Evolutionary conservation across 192 early-diverging fungal genomes (phyloP).

Genomic region (Spizellomyces punctatus): DNA sequence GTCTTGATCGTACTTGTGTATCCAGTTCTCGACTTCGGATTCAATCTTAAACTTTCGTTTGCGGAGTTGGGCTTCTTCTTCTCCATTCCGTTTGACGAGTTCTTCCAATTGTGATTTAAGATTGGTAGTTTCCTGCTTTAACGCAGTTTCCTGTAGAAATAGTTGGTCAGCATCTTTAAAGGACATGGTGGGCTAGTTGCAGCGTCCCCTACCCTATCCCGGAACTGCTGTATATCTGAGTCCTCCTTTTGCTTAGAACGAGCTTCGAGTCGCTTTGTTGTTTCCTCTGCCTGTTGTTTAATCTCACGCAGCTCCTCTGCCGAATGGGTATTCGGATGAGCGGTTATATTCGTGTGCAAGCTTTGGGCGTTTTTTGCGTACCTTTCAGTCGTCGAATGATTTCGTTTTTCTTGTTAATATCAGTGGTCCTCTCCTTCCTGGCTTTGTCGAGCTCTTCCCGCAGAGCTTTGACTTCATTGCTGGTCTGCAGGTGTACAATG

Average conservation of each 20-base stretch:
- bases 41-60: conserved; percentile 66
- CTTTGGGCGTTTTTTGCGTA: conserved; percentile 6
- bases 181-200: not conserved
- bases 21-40: conserved; percentile 67
- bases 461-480: conserved; percentile 43
- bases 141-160: conserved; percentile 36
- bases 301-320: conserved; percentile 59
- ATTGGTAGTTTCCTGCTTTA: conserved; percentile 41
- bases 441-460: conserved; percentile 56
- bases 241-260: conserved; percentile 63
- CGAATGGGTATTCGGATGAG: not conserved
- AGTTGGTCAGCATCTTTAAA: not conserved
- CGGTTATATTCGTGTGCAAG: not conserved
- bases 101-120: conserved; percentile 36
- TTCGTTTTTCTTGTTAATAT: conserved; percentile 60
- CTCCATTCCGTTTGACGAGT: conserved; percentile 39
- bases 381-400: conserved; percentile 59
- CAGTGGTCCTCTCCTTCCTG: conserved; percentile 46
- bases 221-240: conserved; percentile 45
- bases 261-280: conserved; percentile 55
- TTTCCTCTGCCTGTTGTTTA: conserved; percentile 62
- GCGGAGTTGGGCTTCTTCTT: conserved; percentile 56
- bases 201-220: conserved; percentile 40
- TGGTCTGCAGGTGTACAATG: conserved; percentile 37
- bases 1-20: conserved; percentile 68